Evolutionary conservation across 108 stramenopile genomes (phyloP).

Genomic region (Phaeodactylum tricornutum): DNA sequence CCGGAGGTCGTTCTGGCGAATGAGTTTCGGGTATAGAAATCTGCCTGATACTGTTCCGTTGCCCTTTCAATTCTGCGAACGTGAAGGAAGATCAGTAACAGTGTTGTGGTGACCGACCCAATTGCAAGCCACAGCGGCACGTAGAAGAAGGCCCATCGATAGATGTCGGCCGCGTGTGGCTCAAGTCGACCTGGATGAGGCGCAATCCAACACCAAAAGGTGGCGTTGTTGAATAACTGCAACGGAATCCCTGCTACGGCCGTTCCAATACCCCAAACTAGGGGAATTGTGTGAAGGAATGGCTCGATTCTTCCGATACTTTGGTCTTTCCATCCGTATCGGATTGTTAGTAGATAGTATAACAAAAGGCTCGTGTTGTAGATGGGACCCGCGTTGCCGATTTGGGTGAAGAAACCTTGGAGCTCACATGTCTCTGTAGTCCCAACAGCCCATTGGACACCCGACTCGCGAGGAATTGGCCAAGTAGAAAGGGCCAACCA

Average conservation of each 20-base stretch:
- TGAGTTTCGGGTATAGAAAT: no score
- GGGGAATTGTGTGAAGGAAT: constrained; percentile 9
- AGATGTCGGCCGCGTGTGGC: no score
- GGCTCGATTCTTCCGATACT: constrained; percentile 9
- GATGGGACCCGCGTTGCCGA: constrained; percentile 14
- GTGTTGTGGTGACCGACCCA: neutral
- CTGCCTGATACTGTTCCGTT: neutral
- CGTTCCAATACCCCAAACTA: constrained; percentile 17
- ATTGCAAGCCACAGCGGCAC: constrained; percentile 25
- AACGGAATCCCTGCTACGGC: constrained; percentile 11
- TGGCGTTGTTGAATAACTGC: constrained; percentile 14
- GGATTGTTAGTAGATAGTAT: constrained; percentile 33
- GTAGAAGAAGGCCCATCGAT: constrained; percentile 33
- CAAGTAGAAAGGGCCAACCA: constrained; percentile 12
- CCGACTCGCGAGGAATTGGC: constrained; percentile 11
- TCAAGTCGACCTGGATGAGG: constrained; percentile 2
- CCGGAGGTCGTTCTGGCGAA: no score
- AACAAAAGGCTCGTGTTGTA: constrained; percentile 21
- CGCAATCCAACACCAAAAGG: constrained; percentile 22
- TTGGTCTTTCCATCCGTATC: constrained; percentile 18
- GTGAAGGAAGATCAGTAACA: neutral
- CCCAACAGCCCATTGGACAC: constrained; percentile 5
- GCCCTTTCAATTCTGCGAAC: constrained; percentile 1
- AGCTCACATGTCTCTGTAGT: constrained; percentile 14
- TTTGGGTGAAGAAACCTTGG: constrained; percentile 34